Base-by-base conservation (phyloP, 1,139 yeast species). In the Nakaseomyces uthaithaninus region DNA sequence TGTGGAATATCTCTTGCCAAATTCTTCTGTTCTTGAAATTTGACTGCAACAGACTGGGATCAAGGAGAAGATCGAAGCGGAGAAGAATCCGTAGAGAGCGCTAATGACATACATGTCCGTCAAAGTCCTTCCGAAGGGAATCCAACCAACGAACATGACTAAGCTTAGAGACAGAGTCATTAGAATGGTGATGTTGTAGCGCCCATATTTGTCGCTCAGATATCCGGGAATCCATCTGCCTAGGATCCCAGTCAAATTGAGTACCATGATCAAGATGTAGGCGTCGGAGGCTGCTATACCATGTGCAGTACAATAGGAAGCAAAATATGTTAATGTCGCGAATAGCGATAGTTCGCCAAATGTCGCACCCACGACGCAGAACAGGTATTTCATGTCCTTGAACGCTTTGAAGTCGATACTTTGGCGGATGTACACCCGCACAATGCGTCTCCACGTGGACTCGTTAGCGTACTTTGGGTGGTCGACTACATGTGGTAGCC, bases 1-100 rank as follows among this genome's bases (percentile, higher is more conserved):
- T 0, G 84, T 78, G 0, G 87, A 84, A 53, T 76, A 80, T 20
- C 82, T 69, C 51, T 72, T 76, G 22, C 89, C 89, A 51, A 79
- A 80, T 42, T 71, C 72, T 31, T 75, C 75, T 2, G 80, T 75
- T 37, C 70, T 70, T 34, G 85, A 76, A 16, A 81, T 75, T 56
- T 80, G 86, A 0, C 78, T 72, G 41, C 74, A 65, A 42, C 77
- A 65, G 3, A 67, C 71, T 4, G 79, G 78, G 12, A 74, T 59
- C 38, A 73, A 45, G 6, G 75, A 64, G 42, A 72, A 60, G 3
- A 74, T 67, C 2, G 74, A 67, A 1, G 77, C 77, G 3, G 69
- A 63, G 45, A 69, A 67, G 53, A 75, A 72, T 0, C 84, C 83
- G 47, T 72, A 73, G 1, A 71, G 37, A 5, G 67, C 67, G 5